A percentile compares a stretch with the other conserved stretches of the same genome.
phyloP scores from a whole-genome alignment of 768 basidiomycete species.

The Tubosaeta sp. region DNA sequence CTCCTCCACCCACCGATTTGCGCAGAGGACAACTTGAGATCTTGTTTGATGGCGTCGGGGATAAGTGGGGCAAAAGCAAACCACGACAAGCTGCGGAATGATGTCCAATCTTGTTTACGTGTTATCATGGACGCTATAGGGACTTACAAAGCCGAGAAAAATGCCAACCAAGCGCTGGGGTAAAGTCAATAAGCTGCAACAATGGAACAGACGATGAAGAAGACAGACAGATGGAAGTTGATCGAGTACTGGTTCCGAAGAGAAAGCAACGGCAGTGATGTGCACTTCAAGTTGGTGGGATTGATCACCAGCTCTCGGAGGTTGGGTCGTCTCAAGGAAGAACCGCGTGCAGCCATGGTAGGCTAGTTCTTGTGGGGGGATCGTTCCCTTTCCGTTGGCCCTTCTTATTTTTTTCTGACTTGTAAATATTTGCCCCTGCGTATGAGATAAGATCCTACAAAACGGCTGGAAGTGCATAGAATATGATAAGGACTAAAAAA shows the following conservation, averaged over 20 bases:
- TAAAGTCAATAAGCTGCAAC: not conserved
- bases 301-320: constrained; percentile 33
- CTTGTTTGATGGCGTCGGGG: constrained; percentile 50
- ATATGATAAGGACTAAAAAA: not conserved
- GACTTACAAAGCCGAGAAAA: constrained; percentile 47
- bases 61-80: constrained; percentile 62
- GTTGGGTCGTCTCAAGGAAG: constrained; percentile 2
- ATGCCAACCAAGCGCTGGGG: constrained; percentile 36
- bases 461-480: not conserved
- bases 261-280: constrained; percentile 49
- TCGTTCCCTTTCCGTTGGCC: not conserved
- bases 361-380: not conserved
- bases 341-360: constrained; percentile 4
- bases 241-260: constrained; percentile 44
- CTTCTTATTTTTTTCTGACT: not conserved
- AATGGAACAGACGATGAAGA: not conserved
- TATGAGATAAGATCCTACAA: not conserved
- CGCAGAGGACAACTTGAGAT: constrained; percentile 44
- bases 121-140: not conserved
- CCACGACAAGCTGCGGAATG: constrained; percentile 36
- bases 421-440: not conserved
- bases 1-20: constrained; percentile 36
- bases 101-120: constrained; percentile 1
- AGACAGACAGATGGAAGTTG: constrained; percentile 47
- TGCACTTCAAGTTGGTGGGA: constrained; percentile 48